Base-by-base conservation (phyloP, 2,329 filamentous ascomycete genomes). In the Cladophialophora psammophila region DNA sequence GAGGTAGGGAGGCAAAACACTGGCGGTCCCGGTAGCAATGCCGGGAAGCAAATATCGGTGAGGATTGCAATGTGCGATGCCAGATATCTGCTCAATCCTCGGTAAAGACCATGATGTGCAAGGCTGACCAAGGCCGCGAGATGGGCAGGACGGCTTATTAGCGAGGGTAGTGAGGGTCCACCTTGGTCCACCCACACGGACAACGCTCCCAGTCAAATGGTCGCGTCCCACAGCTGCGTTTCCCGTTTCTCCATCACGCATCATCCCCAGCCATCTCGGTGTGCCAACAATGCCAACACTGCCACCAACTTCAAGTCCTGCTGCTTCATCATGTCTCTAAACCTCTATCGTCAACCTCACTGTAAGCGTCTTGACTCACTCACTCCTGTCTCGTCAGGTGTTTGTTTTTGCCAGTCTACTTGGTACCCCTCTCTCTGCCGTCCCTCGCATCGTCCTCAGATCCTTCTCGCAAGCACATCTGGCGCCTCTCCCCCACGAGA, bases 241-340 rank as follows among this genome's bases (percentile, higher is more conserved):
- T 54, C 59, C n/a, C 59, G 31, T 52, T 9, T 61, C 59, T 61
- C 52, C 12, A 12, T 13, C 48, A 18, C 15, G 26, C 45, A 60
- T 55, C 63, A 50, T 65, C 65, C 65, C 65, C 61, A 67, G 65
- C 61, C 61, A 60, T 64, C 61, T 15, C 56, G 54, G 61, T 64
- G 55, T 69, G 64, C 63, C 50, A 58, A 61, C 59, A 54, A 2
- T 26, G 26, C 26, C 26, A 26, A 26, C 26, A 53, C 52, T 53
- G 26, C 58, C 40, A 48, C 38, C 57, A 56, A n/a, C 26, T 40
- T 31, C 38, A 57, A 36, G 32, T 45, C 35, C 35, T 50, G 20
- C 55, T 54, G 31, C 13, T 31, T 34, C 40, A 45, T 54, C 18
- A 61, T 61, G 59, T 54, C 59, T 53, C 42, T 50, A 38, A 5